Base-by-base conservation (phyloP, 352 stramenopile species). In the Phytopythium oedochilum region DNA sequence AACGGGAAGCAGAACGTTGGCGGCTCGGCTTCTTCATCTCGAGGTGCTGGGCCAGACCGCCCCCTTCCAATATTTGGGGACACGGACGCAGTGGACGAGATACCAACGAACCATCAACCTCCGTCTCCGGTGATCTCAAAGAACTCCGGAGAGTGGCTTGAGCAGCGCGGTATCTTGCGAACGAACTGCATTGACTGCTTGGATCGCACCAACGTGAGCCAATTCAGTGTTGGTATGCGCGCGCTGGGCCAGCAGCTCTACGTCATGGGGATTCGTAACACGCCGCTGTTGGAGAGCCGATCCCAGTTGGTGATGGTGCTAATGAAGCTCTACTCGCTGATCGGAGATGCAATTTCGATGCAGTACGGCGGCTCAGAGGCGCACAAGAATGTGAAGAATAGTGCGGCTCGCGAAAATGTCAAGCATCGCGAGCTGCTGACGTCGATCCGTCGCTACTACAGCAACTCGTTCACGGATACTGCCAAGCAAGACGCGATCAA, bases 401-500 rank as follows among this genome's bases (percentile, higher is more conserved):
- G 77, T n/a, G 75, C 75, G 1, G 72, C 71, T 28, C 75, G 77
- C 4, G 83, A 94, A 59, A 95, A 92, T 53, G 88, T 92, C 18
- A 97, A 98, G 73, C 93, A 98, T 52, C 96, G 97, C 55, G 95
- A 99, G 63, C 72, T 99, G 4, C 76, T 99, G 9, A 99, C 97
- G 17, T 99, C 96, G 4, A 99, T 99, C 53, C 83, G 97, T 50
- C 78, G 97, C 29, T 99, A 99, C 73, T 99, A 99, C 70, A 99
- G 92, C 73, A 99, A 99, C 64, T 97, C 96, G 20, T 99, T 99
- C 68, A 99, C 96, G 0, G 97, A 99, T 77, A 95, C 89, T 18
- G 78, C 97, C 6, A 99, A 99, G 70, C 96, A 99, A 76, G 97
- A 99, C 73, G 94, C 96, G 15, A 99, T 99, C 74, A 99, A 99